Percentiles rank a stretch among this genome's conserved stretches.
Evolutionary conservation across 2,329 filamentous ascomycete species (phyloP).

Genomic region (Thielaviopsis cerberus): DNA sequence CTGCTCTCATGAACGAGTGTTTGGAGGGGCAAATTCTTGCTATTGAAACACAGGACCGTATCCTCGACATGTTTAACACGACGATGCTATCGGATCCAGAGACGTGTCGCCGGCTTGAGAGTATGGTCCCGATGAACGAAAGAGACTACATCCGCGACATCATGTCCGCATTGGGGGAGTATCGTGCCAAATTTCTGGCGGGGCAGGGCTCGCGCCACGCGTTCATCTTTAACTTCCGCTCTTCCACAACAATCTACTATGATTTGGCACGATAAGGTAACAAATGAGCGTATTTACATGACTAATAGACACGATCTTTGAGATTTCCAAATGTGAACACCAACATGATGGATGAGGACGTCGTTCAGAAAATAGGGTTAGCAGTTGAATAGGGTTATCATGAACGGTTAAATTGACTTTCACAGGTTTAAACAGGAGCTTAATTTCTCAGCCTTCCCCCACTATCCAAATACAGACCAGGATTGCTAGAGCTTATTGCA

Average conservation of each 20-base stretch:
- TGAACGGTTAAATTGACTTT: no score
- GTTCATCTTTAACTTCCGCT: slow-evolving; percentile 84
- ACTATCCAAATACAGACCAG: neutral
- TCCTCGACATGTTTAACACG: slow-evolving; percentile 56
- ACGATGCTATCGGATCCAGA: slow-evolving; percentile 65
- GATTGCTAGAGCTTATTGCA: neutral
- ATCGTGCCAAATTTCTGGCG: slow-evolving; percentile 36
- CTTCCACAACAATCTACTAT: slow-evolving; percentile 68
- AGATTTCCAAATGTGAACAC: no score
- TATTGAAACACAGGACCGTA: slow-evolving; percentile 70
- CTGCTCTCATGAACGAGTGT: slow-evolving; percentile 50
- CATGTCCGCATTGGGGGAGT: slow-evolving; percentile 54
- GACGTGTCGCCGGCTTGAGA: slow-evolving; percentile 65
- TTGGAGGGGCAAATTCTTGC: slow-evolving; percentile 66
- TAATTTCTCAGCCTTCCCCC: neutral
- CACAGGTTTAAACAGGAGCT: neutral
- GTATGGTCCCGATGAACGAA: slow-evolving; percentile 57
- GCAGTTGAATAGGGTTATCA: no score
- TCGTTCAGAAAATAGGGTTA: no score
- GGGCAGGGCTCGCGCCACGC: slow-evolving; percentile 45
- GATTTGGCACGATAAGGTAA: slow-evolving; percentile 39
- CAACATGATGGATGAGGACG: no score
- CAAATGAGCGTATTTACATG: no score
- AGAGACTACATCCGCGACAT: slow-evolving; percentile 69
- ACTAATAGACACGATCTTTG: no score